Evolutionary conservation across 768 basidiomycete species (phyloP).

Genomic region (Hericium rajendrae): DNA sequence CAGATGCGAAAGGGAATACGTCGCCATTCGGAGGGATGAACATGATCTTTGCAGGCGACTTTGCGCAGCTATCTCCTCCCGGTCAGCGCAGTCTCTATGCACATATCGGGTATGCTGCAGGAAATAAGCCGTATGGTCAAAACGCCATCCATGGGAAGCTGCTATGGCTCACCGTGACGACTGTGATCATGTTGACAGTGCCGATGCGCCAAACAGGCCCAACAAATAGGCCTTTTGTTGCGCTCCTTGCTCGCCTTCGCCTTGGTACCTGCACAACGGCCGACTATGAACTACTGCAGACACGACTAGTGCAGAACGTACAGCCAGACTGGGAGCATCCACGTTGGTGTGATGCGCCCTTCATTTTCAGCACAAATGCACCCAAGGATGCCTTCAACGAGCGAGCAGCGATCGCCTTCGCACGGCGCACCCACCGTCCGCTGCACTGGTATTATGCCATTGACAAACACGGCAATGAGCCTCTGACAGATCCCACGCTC

Average conservation of each 20-base stretch:
- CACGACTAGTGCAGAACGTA: not conserved
- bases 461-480: not conserved
- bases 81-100: not conserved
- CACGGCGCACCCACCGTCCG: conserved; percentile 5
- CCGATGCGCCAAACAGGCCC: not conserved
- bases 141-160: not conserved
- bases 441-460: not conserved
- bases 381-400: conserved; percentile 29
- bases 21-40: too few relatives aligned
- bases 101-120: not conserved
- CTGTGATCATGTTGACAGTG: not conserved
- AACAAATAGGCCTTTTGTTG: not conserved
- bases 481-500: not conserved
- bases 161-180: not conserved
- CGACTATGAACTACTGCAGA: conserved; percentile 2
- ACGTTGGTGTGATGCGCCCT: conserved; percentile 21
- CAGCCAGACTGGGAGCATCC: not conserved
- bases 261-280: not conserved
- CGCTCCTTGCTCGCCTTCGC: not conserved
- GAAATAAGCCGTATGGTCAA: not conserved
- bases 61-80: not conserved
- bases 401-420: conserved; percentile 17
- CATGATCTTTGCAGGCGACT: not conserved
- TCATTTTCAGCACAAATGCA: conserved; percentile 29
- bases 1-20: too few relatives aligned